A percentile compares a stretch with the other conserved stretches of the same genome.
Conservation (phyloP, 108 stramenopile genomes). For the Cyclostephanos invisitatus region DNA sequence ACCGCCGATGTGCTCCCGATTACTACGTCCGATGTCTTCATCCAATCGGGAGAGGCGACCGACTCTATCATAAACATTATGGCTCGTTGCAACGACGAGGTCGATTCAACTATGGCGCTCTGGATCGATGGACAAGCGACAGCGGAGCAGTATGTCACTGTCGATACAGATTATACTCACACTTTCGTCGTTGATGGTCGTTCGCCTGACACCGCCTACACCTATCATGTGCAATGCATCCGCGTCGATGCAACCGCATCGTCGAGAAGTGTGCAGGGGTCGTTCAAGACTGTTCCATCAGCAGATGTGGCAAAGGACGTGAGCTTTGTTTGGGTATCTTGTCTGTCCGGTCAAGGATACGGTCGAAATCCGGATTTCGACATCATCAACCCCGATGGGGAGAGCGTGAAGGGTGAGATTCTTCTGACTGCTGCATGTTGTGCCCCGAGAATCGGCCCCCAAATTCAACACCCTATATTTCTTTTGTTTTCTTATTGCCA, state of each 20-base stretch:
- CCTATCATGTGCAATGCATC: conserved; percentile 36
- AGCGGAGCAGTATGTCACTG: conserved; percentile 6
- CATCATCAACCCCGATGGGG: conserved; percentile 26
- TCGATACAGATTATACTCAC: conserved; percentile 38
- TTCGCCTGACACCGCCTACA: conserved; percentile 18
- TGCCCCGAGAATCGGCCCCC: background rate
- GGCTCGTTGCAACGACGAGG: conserved; percentile 49
- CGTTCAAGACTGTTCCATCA: conserved; percentile 36
- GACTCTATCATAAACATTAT: conserved; percentile 8
- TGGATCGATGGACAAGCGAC: conserved; percentile 16
- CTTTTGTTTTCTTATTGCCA: background rate
- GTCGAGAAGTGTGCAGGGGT: conserved; percentile 34
- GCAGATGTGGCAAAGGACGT: conserved; percentile 22
- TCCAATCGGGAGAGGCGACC: conserved; percentile 5
- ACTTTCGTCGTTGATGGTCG: conserved; percentile 39
- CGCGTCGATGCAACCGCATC: background rate
- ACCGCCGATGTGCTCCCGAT: background rate
- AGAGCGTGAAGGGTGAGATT: conserved; percentile 28
- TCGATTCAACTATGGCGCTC: conserved; percentile 27
- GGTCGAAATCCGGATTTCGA: conserved; percentile 52
- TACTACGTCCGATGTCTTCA: background rate
- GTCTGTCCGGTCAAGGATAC: conserved; percentile 51
- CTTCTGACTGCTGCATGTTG: background rate
- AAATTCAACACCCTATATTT: too few species aligned
- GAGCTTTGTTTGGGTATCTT: conserved; percentile 48